Base-by-base conservation (phyloP, 2,329 filamentous ascomycete species). In the Atkinsonella hypoxylon region DNA sequence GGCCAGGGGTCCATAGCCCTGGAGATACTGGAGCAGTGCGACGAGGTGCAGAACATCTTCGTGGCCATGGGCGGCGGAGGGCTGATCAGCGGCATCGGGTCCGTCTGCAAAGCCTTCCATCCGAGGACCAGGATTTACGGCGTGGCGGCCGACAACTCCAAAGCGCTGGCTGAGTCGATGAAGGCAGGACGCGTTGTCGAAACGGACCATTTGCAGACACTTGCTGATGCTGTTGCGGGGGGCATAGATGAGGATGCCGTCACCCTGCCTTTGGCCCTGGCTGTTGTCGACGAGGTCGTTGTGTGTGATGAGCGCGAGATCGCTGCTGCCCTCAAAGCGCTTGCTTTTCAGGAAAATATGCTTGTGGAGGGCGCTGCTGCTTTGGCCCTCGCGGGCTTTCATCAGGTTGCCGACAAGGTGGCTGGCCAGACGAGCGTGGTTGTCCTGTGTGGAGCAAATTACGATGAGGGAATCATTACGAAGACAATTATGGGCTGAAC, bases 31-130 rank as follows among this genome's bases (percentile, higher is more conserved):
- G 57, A 60, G 51, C 58, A 60, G 48, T 55, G 54, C 31, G 32
- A 17, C 17, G 39, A 51, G 2, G 53, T 58, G 4, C 57, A 60
- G 20, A 59, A 55, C 22, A 18, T 58, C 15, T 60, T 60, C 47
- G 50, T 60, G 20, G 52, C 58, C 20, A 58, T 60, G 56, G 57
- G 58, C 13, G 58, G 58, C 15, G 57, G 56, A 18, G 57, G 58
- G 0, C 51, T 60, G 9, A 55, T 60, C 43, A 55, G 57, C 22
- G 58, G 58, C 18, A 57, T 60, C 22, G 57, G 58, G 2, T 54
- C 58, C 17, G 58, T 59, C 10, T 45, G 59, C 46, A 60, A 58
- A 32, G 54, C 58, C 4, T 60, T 60, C 31, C 54, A 40, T 17
- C 58, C 58, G 1, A 30, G n/a, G 1, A 55, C 52, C 2, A 55